Evolutionary conservation across 495 filamentous ascomycete species (phyloP), one percentile per base, ranked within the genome.

Genomic region (Lasiosphaeris hirsuta): DNA sequence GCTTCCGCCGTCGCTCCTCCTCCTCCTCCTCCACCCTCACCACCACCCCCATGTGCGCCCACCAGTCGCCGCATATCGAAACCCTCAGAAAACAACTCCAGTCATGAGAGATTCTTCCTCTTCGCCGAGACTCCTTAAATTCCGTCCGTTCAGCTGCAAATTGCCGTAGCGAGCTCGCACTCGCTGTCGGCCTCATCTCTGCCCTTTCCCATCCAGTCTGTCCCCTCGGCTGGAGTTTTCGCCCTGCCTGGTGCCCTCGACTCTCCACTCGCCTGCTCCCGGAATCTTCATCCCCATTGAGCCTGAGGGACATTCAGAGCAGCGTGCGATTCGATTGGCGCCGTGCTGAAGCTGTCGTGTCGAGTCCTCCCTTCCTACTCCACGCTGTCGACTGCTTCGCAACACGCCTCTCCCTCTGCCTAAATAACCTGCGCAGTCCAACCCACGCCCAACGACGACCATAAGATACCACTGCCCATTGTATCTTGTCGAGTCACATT

Each of bases 41-140:
- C 55, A 54, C 48, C 60, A 58, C 58, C 59, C 61, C 54, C n/a
- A 19, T n/a, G 45, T 51, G 58, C 57, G 42, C 48, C 61, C 50
- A 18, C 39, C 59, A 18, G 46, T 57, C 46, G 41, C 43, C 51
- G 18, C 48, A 40, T 48, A 13, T 43, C 51, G 41, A 58, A 4
- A 41, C 47, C 33, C 42, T 42, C 40, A 30, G 35, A 34, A 42
- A 23, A 4, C 23, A 19, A 14, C 38, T 41, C 34, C 34, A 60
- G 68, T 62, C 63, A 70, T 70, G 68, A 64, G 19, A 58, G 40
- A 17, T 41, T 55, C 36, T 56, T 54, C 23, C 23, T 34, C 36
- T 57, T 39, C 39, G 9, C 47, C 42, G 43, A 53, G 33, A 56
- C 37, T 56, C 33, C 34, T 59, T 60, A 59, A 57, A 59, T 60